phyloP scores from a whole-genome alignment of 164 flowering plant genomes.

The Vitis riparia region DNA sequence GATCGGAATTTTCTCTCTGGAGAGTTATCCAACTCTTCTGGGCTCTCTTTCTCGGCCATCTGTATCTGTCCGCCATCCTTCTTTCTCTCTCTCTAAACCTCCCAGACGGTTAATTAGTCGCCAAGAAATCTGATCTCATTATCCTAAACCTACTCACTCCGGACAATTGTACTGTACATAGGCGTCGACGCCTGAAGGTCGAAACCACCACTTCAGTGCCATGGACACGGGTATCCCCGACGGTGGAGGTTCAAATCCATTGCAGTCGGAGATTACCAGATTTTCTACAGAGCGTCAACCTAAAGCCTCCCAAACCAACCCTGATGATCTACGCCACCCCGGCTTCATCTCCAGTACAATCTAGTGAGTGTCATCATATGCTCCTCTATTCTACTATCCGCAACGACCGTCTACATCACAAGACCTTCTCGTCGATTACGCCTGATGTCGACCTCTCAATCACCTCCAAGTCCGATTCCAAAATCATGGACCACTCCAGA shows the following conservation, averaged over 20 bases:
- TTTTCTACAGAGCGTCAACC: slow-evolving; percentile 42
- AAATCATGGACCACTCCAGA: slow-evolving; percentile 34
- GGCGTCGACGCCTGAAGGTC: too few species aligned
- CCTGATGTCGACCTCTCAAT: slow-evolving; percentile 33
- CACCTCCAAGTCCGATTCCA: slow-evolving; percentile 20
- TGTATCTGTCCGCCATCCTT: too few species aligned
- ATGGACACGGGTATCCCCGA: slow-evolving; percentile 19
- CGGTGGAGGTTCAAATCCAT: slow-evolving; percentile 26
- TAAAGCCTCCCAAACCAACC: slow-evolving; percentile 30
- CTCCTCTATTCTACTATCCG: slow-evolving; percentile 32
- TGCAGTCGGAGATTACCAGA: slow-evolving; percentile 28
- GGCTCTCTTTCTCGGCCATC: too few species aligned
- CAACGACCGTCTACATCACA: slow-evolving; percentile 29
- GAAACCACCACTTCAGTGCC: slow-evolving; percentile 1
- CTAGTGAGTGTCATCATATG: slow-evolving; percentile 26
- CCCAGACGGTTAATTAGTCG: too few species aligned
- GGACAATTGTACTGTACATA: too few species aligned
- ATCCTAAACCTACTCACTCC: too few species aligned
- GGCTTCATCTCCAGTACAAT: slow-evolving; percentile 41
- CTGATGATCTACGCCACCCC: slow-evolving; percentile 26
- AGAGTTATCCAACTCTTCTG: too few species aligned
- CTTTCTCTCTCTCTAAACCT: too few species aligned
- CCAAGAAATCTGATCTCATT: too few species aligned
- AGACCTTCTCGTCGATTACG: slow-evolving; percentile 31
- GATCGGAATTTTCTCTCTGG: too few species aligned